Conservation (phyloP, 2,329 filamentous ascomycete species). For the Paraphoma sp. region DNA sequence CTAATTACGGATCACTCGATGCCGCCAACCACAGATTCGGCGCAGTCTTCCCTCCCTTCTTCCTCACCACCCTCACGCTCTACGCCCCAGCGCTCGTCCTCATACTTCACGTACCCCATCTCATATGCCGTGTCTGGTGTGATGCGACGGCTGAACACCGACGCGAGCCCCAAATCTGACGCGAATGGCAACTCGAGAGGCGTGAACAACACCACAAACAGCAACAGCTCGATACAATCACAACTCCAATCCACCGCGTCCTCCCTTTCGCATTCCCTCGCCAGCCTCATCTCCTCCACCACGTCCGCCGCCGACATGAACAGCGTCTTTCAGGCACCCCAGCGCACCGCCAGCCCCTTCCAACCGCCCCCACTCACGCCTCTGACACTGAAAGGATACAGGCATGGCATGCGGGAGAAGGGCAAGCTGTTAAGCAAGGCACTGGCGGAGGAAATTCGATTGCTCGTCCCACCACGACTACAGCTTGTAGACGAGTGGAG, state of each 20-base stretch:
- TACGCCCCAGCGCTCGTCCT: conserved; percentile 39
- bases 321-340: conserved; percentile 66
- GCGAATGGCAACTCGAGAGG: conserved; percentile 12
- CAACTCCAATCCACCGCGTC: conserved; percentile 29
- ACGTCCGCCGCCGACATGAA: conserved; percentile 52
- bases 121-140: conserved; percentile 57
- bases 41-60: conserved; percentile 5
- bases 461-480: conserved; percentile 84
- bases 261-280: conserved; percentile 37
- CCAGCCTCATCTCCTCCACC: conserved; percentile 45
- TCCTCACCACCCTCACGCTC: conserved; percentile 19
- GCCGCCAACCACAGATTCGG: conserved; percentile 31
- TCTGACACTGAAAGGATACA: conserved; percentile 72
- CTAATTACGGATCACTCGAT: conserved; percentile 25
- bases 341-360: conserved; percentile 76
- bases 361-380: conserved; percentile 89
- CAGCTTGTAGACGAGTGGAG: conserved; percentile 89
- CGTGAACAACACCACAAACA: conserved; percentile 9
- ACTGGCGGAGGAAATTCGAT: conserved; percentile 90
- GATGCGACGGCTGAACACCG: conserved; percentile 55
- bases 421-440: conserved; percentile 73
- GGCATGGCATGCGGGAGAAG: conserved; percentile 62
- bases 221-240: conserved; percentile 16
- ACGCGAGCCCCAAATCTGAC: conserved; percentile 36
- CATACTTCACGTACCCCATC: conserved; percentile 58